phyloP scores from a whole-genome alignment of 108 stramenopile genomes.

The Pseudonitzschia delicatissima region DNA sequence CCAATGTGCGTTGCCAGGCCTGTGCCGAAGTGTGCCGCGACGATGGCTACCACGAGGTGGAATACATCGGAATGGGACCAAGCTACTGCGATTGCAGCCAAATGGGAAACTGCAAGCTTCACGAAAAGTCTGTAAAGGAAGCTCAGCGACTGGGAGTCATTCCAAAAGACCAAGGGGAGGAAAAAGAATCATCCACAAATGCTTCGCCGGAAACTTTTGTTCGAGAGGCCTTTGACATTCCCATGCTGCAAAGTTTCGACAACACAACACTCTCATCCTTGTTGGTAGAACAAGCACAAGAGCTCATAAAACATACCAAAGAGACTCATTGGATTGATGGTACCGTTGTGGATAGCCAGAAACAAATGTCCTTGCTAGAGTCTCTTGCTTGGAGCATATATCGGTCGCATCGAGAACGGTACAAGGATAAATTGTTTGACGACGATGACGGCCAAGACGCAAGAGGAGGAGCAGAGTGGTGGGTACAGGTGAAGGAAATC shows the following conservation, averaged over 20 bases:
- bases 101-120: slow-evolving; percentile 20
- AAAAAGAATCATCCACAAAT: not conserved
- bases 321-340: slow-evolving; percentile 78
- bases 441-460: not conserved
- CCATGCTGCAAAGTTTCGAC: slow-evolving; percentile 5
- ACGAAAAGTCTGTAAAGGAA: slow-evolving; percentile 31
- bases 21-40: slow-evolving; percentile 66
- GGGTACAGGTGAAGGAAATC: slow-evolving; percentile 79
- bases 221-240: slow-evolving; percentile 23
- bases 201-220: slow-evolving; percentile 8
- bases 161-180: not conserved
- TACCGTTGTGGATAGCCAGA: not conserved
- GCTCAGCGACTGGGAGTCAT: slow-evolving; percentile 32
- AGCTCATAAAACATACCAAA: slow-evolving; percentile 45
- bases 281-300: slow-evolving; percentile 46
- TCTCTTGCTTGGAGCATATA: slow-evolving; percentile 57
- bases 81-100: slow-evolving; percentile 69
- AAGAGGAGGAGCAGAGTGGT: slow-evolving; percentile 71
- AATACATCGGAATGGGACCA: slow-evolving; percentile 62
- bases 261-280: slow-evolving; percentile 16
- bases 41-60: slow-evolving; percentile 37
- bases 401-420: slow-evolving; percentile 45
- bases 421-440: slow-evolving; percentile 10
- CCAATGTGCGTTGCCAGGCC: slow-evolving; percentile 62
- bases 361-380: slow-evolving; percentile 52